phyloP scores from a whole-genome alignment of 257 asterid genomes.

The Nicotiana sylvestris region DNA sequence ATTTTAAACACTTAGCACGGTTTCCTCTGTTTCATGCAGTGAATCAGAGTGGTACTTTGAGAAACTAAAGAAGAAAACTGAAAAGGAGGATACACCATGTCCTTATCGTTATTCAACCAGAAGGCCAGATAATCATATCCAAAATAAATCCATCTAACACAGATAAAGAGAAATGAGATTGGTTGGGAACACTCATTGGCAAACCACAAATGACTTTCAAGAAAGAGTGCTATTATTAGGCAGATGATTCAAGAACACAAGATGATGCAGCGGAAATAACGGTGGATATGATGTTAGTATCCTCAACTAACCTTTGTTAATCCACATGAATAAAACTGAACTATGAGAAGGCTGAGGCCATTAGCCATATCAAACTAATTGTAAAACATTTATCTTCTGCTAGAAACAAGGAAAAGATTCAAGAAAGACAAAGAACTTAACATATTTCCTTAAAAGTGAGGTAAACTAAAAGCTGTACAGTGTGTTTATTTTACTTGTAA shows the following conservation, averaged over 20 bases:
- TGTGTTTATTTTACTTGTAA: background rate
- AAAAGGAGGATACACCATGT: background rate
- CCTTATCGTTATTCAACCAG: background rate
- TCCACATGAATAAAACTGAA: slow-evolving; percentile 1
- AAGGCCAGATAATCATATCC: background rate
- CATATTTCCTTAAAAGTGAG: background rate
- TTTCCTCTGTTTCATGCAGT: background rate
- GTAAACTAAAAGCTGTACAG: background rate
- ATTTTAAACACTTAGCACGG: background rate
- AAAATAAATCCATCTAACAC: background rate
- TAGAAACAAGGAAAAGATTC: background rate
- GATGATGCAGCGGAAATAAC: background rate
- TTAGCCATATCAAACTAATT: background rate
- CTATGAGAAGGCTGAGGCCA: background rate
- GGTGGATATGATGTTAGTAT: background rate
- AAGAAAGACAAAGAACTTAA: background rate
- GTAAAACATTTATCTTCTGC: background rate
- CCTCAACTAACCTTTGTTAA: background rate
- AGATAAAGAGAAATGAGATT: background rate
- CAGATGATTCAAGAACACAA: background rate
- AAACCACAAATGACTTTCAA: background rate
- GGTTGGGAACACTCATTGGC: background rate
- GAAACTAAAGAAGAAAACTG: slow-evolving; percentile 5
- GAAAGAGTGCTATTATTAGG: background rate
- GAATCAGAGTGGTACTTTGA: background rate